Evolutionary conservation across 2,329 filamentous ascomycete species (phyloP).

Genomic region (Alternaria brassicicola): DNA sequence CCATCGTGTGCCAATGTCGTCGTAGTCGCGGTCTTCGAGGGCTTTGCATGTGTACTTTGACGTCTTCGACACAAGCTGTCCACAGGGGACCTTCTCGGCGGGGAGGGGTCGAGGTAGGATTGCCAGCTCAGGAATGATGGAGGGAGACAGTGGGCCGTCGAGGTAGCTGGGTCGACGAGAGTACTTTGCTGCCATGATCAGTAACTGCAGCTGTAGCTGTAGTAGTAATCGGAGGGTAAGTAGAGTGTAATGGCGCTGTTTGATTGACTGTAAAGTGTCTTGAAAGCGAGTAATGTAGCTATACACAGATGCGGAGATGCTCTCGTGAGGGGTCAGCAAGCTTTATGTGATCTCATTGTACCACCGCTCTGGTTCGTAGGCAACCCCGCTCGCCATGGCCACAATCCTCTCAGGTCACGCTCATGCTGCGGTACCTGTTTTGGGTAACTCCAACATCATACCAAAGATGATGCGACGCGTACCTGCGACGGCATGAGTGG

Average conservation of each 20-base stretch:
- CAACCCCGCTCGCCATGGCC: slow-evolving; percentile 33
- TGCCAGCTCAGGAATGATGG: slow-evolving; percentile 40
- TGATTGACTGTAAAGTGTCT: slow-evolving; percentile 1
- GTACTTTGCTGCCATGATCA: slow-evolving; percentile 36
- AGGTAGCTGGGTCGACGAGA: slow-evolving; percentile 36
- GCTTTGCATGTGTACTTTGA: slow-evolving; percentile 36
- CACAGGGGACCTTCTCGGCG: slow-evolving; percentile 34
- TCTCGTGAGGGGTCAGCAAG: slow-evolving; percentile 42
- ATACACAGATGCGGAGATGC: slow-evolving; percentile 26
- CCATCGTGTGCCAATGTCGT: slow-evolving; percentile 44
- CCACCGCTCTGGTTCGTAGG: slow-evolving; percentile 22
- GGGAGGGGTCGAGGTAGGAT: slow-evolving; percentile 42
- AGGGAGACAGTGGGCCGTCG: slow-evolving; percentile 39
- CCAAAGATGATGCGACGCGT: slow-evolving; percentile 20
- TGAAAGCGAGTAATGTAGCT: slow-evolving; percentile 16
- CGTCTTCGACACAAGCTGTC: slow-evolving; percentile 40
- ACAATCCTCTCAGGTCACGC: slow-evolving; percentile 38
- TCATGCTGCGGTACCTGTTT: slow-evolving; percentile 28
- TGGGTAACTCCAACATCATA: slow-evolving; percentile 14
- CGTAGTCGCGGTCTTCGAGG: slow-evolving; percentile 44
- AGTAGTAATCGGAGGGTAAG: background rate
- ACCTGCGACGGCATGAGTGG: slow-evolving; percentile 19
- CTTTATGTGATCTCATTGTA: slow-evolving; percentile 47
- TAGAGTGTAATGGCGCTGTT: slow-evolving; percentile 9
- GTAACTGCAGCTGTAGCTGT: slow-evolving; percentile 7